Conservation (phyloP, 805 yeast species). For the Saccharomycopsis javanensis region DNA sequence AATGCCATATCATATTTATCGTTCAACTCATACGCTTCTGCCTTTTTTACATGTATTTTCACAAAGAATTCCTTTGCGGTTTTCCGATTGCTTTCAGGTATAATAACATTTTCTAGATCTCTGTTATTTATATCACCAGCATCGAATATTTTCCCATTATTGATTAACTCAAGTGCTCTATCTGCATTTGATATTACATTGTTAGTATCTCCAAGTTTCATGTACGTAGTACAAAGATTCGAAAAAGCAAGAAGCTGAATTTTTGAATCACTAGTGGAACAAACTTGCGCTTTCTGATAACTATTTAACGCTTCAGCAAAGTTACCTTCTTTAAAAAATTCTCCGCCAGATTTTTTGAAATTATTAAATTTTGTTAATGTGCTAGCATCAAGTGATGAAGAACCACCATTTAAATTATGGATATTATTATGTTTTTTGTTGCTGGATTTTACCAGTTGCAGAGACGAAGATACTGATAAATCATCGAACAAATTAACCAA, state of each 20-base stretch:
- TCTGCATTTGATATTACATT: conserved; percentile 26
- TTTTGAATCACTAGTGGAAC: conserved; percentile 57
- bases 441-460: neutral
- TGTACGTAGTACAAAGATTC: conserved; percentile 58
- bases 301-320: conserved; percentile 53
- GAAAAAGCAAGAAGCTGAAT: conserved; percentile 60
- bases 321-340: conserved; percentile 72
- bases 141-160: conserved; percentile 1
- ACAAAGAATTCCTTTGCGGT: conserved; percentile 60
- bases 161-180: conserved; percentile 27
- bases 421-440: neutral
- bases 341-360: conserved; percentile 36
- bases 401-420: too few relatives aligned
- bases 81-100: conserved; percentile 40
- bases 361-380: conserved; percentile 24
- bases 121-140: conserved; percentile 6
- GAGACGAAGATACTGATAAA: neutral
- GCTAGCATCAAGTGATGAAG: neutral
- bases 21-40: conserved; percentile 74
- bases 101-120: conserved; percentile 27
- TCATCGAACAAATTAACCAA: conserved; percentile 14
- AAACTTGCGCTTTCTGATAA: conserved; percentile 46
- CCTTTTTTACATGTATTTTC: conserved; percentile 59
- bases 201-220: conserved; percentile 61
- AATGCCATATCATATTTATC: conserved; percentile 65